These are phyloP conservation scores for Halenospora varia DNA, from an alignment of 495 filamentous ascomycete species.

Conservation along the genomic window DNA sequence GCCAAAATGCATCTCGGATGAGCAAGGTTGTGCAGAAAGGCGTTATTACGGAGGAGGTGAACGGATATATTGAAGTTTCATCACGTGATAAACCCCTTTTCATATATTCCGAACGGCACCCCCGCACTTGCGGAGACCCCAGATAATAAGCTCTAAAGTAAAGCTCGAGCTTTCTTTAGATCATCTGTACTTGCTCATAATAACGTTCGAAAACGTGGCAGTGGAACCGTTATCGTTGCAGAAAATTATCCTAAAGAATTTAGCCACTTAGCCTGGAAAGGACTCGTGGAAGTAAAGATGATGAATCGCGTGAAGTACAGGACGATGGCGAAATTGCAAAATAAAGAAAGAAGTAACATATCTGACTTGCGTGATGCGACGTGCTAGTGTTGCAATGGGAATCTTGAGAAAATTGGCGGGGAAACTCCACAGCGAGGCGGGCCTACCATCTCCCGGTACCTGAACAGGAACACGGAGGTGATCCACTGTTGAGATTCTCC, in stretches of 20 bases:
- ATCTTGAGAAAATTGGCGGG: not conserved
- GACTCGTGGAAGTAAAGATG: not conserved
- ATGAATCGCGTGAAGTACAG: not conserved
- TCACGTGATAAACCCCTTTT: not conserved
- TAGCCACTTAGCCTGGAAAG: not conserved
- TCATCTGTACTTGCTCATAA: not conserved
- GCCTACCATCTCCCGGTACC: not conserved
- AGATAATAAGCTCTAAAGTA: not conserved
- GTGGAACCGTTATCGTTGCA: not conserved
- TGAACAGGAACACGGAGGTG: not conserved
- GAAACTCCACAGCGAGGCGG: not conserved
- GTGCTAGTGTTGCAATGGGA: not conserved
- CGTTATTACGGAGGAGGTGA: not conserved
- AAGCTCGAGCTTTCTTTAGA: not conserved
- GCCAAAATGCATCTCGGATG: not conserved
- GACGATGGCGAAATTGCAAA: not conserved
- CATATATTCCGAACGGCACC: not conserved
- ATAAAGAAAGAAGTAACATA: not conserved
- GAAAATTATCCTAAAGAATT: not conserved
- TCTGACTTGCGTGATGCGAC: not conserved
- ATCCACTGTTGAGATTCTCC: not conserved
- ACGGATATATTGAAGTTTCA: not conserved
- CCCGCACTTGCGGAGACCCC: constrained; percentile 1
- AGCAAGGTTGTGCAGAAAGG: not conserved
- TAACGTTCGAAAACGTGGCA: not conserved